Conservation (phyloP, 805 yeast species). For the Ogataea zsoltii region DNA sequence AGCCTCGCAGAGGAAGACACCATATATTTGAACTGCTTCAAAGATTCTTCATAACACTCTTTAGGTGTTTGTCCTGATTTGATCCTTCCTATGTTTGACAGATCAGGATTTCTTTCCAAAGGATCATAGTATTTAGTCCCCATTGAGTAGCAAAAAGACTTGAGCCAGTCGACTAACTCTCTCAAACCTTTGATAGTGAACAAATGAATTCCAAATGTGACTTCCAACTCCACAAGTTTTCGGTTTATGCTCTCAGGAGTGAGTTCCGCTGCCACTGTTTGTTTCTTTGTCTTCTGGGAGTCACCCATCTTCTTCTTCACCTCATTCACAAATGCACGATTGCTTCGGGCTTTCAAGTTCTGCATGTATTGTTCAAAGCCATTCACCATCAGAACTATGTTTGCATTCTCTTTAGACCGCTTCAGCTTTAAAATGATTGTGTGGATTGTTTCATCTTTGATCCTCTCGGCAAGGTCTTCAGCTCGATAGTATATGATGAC, state of each 20-base stretch:
- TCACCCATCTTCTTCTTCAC: constrained; percentile 20
- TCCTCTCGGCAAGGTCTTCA: constrained; percentile 40
- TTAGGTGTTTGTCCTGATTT: constrained; percentile 52
- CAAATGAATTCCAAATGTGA: constrained; percentile 47
- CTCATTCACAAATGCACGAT: constrained; percentile 43
- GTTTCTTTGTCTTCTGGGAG: constrained; percentile 9
- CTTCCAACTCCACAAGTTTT: constrained; percentile 45
- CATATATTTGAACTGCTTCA: constrained; percentile 59
- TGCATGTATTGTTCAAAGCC: constrained; percentile 49
- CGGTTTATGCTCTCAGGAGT: constrained; percentile 17
- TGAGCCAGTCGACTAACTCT: constrained; percentile 54
- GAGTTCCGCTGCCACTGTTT: constrained; percentile 9
- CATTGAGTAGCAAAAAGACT: constrained; percentile 57
- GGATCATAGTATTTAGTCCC: constrained; percentile 56
- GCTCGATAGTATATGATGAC: constrained; percentile 49
- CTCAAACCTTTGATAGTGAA: constrained; percentile 48
- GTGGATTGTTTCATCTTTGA: constrained; percentile 30
- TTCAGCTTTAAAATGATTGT: constrained; percentile 25
- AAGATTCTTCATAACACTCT: constrained; percentile 48
- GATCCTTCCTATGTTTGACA: constrained; percentile 55
- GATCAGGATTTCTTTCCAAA: constrained; percentile 50
- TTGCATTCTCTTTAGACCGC: constrained; percentile 26
- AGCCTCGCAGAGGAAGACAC: constrained; percentile 52
- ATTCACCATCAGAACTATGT: constrained; percentile 46
- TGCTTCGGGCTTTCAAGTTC: constrained; percentile 45